Conservation (phyloP, 148 eudicot genomes). For the Fagopyrum esculentum region DNA sequence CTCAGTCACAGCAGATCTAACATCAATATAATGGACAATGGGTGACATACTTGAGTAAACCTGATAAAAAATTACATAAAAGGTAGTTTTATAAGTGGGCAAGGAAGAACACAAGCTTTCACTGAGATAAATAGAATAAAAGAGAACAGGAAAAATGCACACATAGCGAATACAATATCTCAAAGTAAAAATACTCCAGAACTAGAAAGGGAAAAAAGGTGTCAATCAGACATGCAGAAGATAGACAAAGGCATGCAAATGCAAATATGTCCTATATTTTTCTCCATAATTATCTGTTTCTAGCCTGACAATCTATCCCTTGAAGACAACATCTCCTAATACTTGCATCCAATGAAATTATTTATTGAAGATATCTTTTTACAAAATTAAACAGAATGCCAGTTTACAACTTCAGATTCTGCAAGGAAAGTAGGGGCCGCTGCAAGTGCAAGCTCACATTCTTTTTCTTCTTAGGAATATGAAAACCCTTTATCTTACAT, state of each 20-base stretch:
- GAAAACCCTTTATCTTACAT: neutral
- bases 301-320: too few relatives aligned
- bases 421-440: too few relatives aligned
- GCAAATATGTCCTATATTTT: too few relatives aligned
- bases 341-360: neutral
- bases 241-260: too few relatives aligned
- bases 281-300: too few relatives aligned
- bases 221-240: too few relatives aligned
- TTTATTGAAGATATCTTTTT: neutral
- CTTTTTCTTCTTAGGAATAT: neutral
- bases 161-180: neutral
- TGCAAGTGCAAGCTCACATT: too few relatives aligned
- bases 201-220: too few relatives aligned
- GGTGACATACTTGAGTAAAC: constrained; percentile 90
- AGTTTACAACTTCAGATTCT: too few relatives aligned
- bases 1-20: constrained; percentile 55
- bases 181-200: neutral
- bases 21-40: constrained; percentile 61
- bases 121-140: neutral
- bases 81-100: neutral
- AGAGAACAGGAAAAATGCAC: neutral
- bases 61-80: constrained; percentile 24
- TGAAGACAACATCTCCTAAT: too few relatives aligned
- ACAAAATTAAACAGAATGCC: too few relatives aligned
- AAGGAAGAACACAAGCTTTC: neutral